Percentiles rank a stretch among this genome's conserved stretches.
Conservation (phyloP, 1,284 basidiomycete genomes). For the Hymenochaete sp. region DNA sequence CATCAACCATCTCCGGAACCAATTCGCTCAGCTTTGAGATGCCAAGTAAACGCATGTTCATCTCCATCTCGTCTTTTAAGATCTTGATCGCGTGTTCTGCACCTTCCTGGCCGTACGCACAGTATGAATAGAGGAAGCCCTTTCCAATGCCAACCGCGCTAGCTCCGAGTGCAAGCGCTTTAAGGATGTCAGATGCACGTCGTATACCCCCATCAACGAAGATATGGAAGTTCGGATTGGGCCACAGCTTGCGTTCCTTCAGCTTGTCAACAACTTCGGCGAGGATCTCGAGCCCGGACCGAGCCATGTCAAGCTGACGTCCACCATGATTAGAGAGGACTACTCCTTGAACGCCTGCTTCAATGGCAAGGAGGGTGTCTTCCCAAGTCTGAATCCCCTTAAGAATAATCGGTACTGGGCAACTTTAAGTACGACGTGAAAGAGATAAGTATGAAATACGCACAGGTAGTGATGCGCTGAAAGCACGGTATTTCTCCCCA, state of each 20-base stretch:
- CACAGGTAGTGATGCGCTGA: slow-evolving; percentile 80
- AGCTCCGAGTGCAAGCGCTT: slow-evolving; percentile 87
- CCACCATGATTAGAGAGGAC: slow-evolving; percentile 92
- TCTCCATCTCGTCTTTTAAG: slow-evolving; percentile 85
- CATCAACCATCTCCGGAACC: slow-evolving; percentile 84
- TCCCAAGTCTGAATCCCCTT: slow-evolving; percentile 95
- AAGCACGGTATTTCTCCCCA: slow-evolving; percentile 90
- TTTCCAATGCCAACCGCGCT: slow-evolving; percentile 81
- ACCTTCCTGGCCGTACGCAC: slow-evolving; percentile 78
- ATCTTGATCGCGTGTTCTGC: slow-evolving; percentile 74
- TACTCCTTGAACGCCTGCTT: slow-evolving; percentile 72
- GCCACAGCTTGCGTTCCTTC: slow-evolving; percentile 51
- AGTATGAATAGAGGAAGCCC: slow-evolving; percentile 86
- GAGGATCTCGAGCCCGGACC: slow-evolving; percentile 84
- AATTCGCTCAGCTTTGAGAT: slow-evolving; percentile 73
- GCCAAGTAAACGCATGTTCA: slow-evolving; percentile 85
- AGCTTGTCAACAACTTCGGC: slow-evolving; percentile 79
- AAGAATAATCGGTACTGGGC: slow-evolving; percentile 77
- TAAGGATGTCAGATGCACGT: slow-evolving; percentile 85
- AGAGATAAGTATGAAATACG: slow-evolving; percentile 19
- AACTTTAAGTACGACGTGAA: slow-evolving; percentile 1
- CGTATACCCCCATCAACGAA: slow-evolving; percentile 92
- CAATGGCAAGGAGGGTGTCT: slow-evolving; percentile 86
- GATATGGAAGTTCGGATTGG: slow-evolving; percentile 68
- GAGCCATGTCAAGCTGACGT: slow-evolving; percentile 85